A percentile compares a stretch with the other conserved stretches of the same genome.
These are phyloP conservation scores for Euphorbia schlechtendalii DNA, from an alignment of 441 rosid genomes.

Conservation along the genomic window DNA sequence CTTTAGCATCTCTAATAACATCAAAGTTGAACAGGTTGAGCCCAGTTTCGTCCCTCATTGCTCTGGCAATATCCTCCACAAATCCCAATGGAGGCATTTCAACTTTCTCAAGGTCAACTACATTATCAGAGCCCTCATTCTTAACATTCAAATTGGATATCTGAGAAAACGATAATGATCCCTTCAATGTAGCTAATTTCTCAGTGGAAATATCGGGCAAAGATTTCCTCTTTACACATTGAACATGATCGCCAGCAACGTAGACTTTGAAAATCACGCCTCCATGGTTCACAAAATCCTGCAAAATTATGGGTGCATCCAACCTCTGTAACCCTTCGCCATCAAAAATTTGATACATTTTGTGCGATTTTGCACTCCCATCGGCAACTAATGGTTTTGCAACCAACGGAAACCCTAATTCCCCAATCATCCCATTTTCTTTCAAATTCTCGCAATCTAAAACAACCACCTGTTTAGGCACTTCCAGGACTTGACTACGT, in stretches of 20 bases:
- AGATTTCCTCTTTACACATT: constrained; percentile 65
- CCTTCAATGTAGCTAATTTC: constrained; percentile 37
- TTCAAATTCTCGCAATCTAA: constrained; percentile 34
- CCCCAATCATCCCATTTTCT: constrained; percentile 16
- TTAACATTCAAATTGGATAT: constrained; percentile 43
- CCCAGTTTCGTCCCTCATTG: constrained; percentile 45
- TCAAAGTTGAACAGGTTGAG: constrained; percentile 70
- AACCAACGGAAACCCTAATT: constrained; percentile 46
- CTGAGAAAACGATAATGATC: constrained; percentile 55
- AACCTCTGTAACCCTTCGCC: constrained; percentile 46
- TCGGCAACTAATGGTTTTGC: constrained; percentile 67
- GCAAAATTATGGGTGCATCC: constrained; percentile 53
- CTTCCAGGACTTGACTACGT: constrained; percentile 29
- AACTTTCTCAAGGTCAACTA: constrained; percentile 30
- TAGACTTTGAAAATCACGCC: constrained; percentile 73
- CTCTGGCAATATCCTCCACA: constrained; percentile 45
- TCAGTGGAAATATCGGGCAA: constrained; percentile 56
- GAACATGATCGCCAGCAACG: constrained; percentile 48
- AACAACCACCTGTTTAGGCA: constrained; percentile 52
- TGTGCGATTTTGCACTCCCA: constrained; percentile 59
- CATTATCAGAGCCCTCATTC: constrained; percentile 25
- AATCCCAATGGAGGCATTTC: constrained; percentile 58
- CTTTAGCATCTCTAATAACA: constrained; percentile 59
- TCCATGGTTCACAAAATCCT: constrained; percentile 79
- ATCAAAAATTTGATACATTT: constrained; percentile 52